Evolutionary conservation across 495 filamentous ascomycete genomes (phyloP).

Genomic region (Podospora sp.): DNA sequence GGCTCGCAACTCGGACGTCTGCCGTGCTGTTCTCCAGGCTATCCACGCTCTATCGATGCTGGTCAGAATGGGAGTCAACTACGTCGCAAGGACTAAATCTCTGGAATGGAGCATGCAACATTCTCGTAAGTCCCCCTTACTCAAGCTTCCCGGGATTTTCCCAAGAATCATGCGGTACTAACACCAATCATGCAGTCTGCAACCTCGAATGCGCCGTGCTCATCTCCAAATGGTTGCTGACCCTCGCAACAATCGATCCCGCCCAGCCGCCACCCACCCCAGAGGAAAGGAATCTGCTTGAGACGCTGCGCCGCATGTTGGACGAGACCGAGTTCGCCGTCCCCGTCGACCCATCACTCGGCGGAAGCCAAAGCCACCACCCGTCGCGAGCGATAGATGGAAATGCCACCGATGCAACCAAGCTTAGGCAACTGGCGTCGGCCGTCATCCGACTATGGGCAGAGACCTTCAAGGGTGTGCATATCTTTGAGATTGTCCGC

Average conservation of each 20-base stretch:
- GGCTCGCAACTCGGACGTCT: constrained; percentile 58
- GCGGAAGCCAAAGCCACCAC: constrained; percentile 30
- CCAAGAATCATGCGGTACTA: constrained; percentile 1
- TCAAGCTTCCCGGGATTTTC: not conserved
- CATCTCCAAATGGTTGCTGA: constrained; percentile 57
- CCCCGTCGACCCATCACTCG: constrained; percentile 51
- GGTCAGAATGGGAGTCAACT: constrained; percentile 68
- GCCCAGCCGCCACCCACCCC: constrained; percentile 47
- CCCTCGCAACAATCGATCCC: constrained; percentile 46
- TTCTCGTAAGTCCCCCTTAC: constrained; percentile 46
- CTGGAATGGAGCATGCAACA: constrained; percentile 74
- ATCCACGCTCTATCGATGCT: constrained; percentile 70
- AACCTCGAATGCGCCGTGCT: constrained; percentile 73
- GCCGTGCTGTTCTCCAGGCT: constrained; percentile 64
- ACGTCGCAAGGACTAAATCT: constrained; percentile 69
- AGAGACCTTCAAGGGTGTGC: constrained; percentile 66
- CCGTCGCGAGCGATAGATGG: constrained; percentile 41
- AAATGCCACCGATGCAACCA: constrained; percentile 48
- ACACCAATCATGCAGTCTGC: constrained; percentile 47
- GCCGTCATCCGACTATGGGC: constrained; percentile 69
- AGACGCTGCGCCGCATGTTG: constrained; percentile 72
- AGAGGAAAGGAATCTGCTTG: constrained; percentile 66
- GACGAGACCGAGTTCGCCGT: constrained; percentile 76
- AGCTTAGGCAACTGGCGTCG: constrained; percentile 62
- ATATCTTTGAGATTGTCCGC: constrained; percentile 68